These are phyloP conservation scores for Teratosphaeria zuluensis DNA, from an alignment of 2,329 filamentous ascomycete genomes.

Conservation along the genomic window DNA sequence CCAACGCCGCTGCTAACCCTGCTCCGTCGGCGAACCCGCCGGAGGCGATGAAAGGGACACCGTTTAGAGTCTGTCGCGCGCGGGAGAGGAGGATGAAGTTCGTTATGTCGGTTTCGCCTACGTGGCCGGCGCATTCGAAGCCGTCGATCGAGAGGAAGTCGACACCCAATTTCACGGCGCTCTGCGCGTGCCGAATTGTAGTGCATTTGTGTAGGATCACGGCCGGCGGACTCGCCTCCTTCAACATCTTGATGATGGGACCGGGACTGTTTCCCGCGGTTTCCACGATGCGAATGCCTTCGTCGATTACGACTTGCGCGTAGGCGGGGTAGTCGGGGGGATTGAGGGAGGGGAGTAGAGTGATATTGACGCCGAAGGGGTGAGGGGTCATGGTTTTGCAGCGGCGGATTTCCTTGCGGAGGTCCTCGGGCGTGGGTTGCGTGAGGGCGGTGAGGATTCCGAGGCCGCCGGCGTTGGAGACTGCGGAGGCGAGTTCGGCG, in stretches of 20 bases:
- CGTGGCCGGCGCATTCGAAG: conserved; percentile 91
- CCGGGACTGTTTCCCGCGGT: conserved; percentile 86
- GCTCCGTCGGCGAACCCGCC: conserved; percentile 93
- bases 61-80: conserved; percentile 68
- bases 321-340: conserved; percentile 90
- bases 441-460: conserved; percentile 82
- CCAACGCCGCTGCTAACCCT: conserved; percentile 81
- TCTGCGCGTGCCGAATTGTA: conserved; percentile 84
- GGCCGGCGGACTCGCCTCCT: conserved; percentile 54
- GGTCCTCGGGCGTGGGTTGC: conserved; percentile 81
- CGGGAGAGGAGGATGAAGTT: conserved; percentile 81
- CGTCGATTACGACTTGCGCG: conserved; percentile 84
- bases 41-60: conserved; percentile 84
- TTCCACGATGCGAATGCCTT: conserved; percentile 84
- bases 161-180: conserved; percentile 85
- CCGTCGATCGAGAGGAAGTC: conserved; percentile 96
- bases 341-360: conserved; percentile 77
- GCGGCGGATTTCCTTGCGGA: conserved; percentile 85
- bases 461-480: conserved; percentile 72
- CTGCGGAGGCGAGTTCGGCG: conserved; percentile 64
- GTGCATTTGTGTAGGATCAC: conserved; percentile 96
- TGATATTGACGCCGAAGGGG: conserved; percentile 91
- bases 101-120: conserved; percentile 78
- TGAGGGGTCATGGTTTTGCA: conserved; percentile 69
- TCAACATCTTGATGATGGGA: conserved; percentile 81